Conservation (phyloP, 345 rosid genomes). For the Durio zibethinus region DNA sequence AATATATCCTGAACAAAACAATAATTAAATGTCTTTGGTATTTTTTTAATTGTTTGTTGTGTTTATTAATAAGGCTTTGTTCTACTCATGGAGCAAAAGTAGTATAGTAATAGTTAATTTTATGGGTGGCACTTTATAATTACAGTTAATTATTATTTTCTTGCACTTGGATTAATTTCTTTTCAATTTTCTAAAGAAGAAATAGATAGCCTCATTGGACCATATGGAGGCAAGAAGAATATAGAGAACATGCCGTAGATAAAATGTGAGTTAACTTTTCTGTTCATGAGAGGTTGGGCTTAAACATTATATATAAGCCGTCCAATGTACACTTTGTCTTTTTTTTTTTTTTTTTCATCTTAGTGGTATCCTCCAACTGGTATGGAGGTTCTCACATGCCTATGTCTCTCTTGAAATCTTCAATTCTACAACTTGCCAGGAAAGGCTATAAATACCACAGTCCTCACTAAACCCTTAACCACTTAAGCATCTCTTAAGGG, state of each 20-base stretch:
- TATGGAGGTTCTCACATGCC: slow-evolving; percentile 15
- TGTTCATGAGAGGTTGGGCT: slow-evolving; percentile 11
- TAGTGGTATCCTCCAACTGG: slow-evolving; percentile 16
- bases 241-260: slow-evolving; percentile 12
- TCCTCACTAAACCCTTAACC: background rate
- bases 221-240: slow-evolving; percentile 16
- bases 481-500: background rate
- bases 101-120: too few species aligned
- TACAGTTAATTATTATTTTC: too few species aligned
- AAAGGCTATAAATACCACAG: slow-evolving; percentile 13
- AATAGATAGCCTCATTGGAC: background rate
- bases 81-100: too few species aligned
- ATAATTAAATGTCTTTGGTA: too few species aligned
- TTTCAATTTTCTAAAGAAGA: too few species aligned
- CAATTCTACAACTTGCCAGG: background rate
- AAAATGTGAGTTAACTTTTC: background rate
- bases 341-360: background rate
- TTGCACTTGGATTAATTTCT: too few species aligned
- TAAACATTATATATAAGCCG: slow-evolving; percentile 11
- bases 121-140: too few species aligned
- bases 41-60: too few species aligned
- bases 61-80: too few species aligned
- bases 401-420: background rate
- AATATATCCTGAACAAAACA: too few species aligned
- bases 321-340: slow-evolving; percentile 14